phyloP scores from a whole-genome alignment of 2,329 filamentous ascomycete genomes.

The Epichloe typhina region DNA sequence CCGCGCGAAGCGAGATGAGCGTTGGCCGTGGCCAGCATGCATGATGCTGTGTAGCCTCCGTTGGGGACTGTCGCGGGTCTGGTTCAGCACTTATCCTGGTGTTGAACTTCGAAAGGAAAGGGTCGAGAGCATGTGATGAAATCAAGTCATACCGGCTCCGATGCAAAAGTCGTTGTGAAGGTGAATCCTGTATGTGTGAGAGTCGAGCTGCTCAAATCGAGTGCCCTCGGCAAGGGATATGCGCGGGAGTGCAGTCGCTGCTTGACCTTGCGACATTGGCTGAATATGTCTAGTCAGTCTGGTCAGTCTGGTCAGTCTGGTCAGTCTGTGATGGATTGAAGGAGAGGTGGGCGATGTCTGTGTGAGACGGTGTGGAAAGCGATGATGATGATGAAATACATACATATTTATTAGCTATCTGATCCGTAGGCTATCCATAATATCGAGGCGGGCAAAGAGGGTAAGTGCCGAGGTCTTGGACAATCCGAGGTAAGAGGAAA shows the following conservation, averaged over 20 bases:
- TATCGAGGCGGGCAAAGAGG: too few relatives aligned
- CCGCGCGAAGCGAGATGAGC: constrained; percentile 15
- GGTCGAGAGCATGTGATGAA: neutral
- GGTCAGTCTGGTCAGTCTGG: too few relatives aligned
- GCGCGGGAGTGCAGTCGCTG: neutral
- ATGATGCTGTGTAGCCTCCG: constrained; percentile 25
- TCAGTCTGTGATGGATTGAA: too few relatives aligned
- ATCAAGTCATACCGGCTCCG: constrained; percentile 10
- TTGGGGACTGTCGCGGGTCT: constrained; percentile 20
- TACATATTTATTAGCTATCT: too few relatives aligned
- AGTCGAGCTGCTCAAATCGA: constrained; percentile 11
- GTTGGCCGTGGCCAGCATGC: constrained; percentile 19
- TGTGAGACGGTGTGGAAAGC: too few relatives aligned
- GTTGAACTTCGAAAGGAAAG: too few relatives aligned
- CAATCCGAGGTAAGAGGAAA: too few relatives aligned
- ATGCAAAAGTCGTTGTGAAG: constrained; percentile 12
- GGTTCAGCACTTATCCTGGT: neutral
- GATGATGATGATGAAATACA: too few relatives aligned
- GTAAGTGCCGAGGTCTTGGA: too few relatives aligned
- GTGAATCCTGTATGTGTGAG: constrained; percentile 12
- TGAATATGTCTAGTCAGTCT: too few relatives aligned
- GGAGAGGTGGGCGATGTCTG: too few relatives aligned
- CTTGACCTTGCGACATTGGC: neutral
- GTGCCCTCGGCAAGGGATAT: constrained; percentile 8
- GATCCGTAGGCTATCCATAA: too few relatives aligned